A percentile compares a stretch with the other conserved stretches of the same genome.
Conservation (phyloP, 768 basidiomycete genomes). For the Tulasnella sp. region DNA sequence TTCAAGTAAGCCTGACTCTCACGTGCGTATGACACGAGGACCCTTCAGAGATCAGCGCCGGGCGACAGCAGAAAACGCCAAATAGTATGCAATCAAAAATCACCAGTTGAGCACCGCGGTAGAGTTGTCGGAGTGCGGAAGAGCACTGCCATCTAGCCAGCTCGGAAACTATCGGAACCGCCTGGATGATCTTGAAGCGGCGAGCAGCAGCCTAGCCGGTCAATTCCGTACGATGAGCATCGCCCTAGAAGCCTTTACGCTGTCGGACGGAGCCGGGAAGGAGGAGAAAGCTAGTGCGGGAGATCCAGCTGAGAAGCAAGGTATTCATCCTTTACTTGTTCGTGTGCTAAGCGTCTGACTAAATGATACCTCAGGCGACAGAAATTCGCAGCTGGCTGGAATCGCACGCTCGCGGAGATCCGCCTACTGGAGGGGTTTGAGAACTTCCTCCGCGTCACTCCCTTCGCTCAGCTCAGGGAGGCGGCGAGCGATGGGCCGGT, state of each 20-base stretch:
- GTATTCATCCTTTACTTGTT: too few relatives aligned
- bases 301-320: too few relatives aligned
- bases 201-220: neutral
- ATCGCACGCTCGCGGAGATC: neutral
- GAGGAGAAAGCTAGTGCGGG: too few relatives aligned
- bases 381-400: neutral
- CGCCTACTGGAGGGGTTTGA: neutral
- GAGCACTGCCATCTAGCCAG: neutral
- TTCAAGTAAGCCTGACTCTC: too few relatives aligned
- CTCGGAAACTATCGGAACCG: neutral
- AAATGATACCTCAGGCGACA: too few relatives aligned
- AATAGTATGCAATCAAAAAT: neutral
- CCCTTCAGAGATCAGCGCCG: too few relatives aligned
- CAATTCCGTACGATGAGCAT: neutral
- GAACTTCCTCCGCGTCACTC: neutral
- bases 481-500: slow-evolving; percentile 7
- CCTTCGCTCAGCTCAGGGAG: neutral
- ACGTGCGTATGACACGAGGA: too few relatives aligned
- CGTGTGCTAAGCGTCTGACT: too few relatives aligned
- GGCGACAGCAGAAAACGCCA: neutral
- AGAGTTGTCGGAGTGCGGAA: neutral
- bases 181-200: neutral
- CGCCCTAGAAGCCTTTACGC: neutral
- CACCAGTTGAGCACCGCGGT: neutral
- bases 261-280: neutral